Evolutionary conservation across 2,329 filamentous ascomycete species (phyloP), one percentile per base, ranked within the genome.

Genomic region (Beauveria rudraprayagi): DNA sequence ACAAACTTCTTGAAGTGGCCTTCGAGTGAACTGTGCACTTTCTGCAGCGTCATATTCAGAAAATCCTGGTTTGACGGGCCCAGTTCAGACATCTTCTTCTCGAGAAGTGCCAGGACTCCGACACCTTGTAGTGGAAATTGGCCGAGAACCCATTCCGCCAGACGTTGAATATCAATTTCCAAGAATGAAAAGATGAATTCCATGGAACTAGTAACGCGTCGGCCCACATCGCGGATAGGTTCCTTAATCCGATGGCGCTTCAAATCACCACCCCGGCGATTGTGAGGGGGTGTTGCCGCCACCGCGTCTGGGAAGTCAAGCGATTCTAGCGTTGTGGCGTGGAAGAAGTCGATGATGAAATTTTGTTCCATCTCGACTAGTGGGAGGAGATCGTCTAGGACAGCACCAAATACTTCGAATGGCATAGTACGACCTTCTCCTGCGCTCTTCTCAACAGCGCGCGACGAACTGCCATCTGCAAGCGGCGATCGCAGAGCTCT

Each of bases 281-380:
- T 80, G 47, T 86, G 83, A 7, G 92, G 91, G 26, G 82, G 76
- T 2, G 80, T 79, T 2, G 83, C 80, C 22, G 83, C 79, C 19
- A 97, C 88, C 3, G 88, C 83, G 65, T 97, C 94, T 1, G 89
- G 82, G 70, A 97, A 97, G 70, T 97, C 92, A 17, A 83, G 76
- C 41, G 86, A 87, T 68, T 92, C 88, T 30, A 93, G 80, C 2
- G 91, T 95, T n/a, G 89, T 90, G 28, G 94, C 85, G 68, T 97
- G 93, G 81, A 97, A 97, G 73, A 97, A 94, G 67, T 96, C 91
- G n/a, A 96, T 87, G 54, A 97, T 80, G 70, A 97, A 99, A 71
- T 97, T 97, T 72, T 99, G 93, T 75, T 99, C 94, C 72, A 93
- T 92, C 67, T 91, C 87, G 62, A 97, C 86, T 61, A 96, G 81